phyloP scores from a whole-genome alignment of 805 yeast genomes.

The Diddensiella santjacobensis region DNA sequence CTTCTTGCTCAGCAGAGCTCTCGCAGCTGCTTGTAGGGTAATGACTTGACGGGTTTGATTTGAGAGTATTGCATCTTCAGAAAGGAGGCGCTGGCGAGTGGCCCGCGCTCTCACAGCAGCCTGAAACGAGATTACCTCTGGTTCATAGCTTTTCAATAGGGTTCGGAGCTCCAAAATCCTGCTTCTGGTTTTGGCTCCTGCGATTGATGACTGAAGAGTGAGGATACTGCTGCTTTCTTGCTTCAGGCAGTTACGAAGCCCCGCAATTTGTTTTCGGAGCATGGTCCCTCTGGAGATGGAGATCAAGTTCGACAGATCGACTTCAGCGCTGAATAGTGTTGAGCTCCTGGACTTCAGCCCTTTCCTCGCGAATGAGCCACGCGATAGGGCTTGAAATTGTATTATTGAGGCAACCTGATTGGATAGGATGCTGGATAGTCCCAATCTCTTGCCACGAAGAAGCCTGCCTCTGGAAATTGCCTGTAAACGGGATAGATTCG shows the following conservation, averaged over 20 bases:
- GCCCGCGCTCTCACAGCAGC: conserved; percentile 20
- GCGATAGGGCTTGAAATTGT: neutral
- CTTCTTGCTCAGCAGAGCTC: conserved; percentile 64
- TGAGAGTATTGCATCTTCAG: conserved; percentile 16
- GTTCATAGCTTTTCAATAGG: neutral
- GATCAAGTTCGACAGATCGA: neutral
- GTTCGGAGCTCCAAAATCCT: neutral
- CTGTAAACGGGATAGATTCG: conserved; percentile 43
- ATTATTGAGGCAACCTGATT: neutral
- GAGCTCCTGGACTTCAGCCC: neutral
- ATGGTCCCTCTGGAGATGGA: conserved; percentile 21
- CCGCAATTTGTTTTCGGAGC: conserved; percentile 19
- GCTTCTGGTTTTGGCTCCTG: conserved; percentile 13
- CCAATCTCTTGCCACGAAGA: neutral
- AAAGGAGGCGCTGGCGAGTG: conserved; percentile 5
- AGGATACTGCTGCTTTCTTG: conserved; percentile 18
- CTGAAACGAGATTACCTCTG: conserved; percentile 18
- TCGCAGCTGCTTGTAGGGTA: conserved; percentile 52
- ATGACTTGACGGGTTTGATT: conserved; percentile 33
- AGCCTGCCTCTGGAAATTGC: conserved; percentile 48
- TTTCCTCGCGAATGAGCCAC: conserved; percentile 2
- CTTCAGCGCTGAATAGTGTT: neutral
- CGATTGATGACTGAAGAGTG: conserved; percentile 25
- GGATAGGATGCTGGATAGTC: neutral
- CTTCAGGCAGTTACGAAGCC: conserved; percentile 14